These are phyloP conservation scores for Aspergillus unguis DNA, from an alignment of 2,329 filamentous ascomycete species.

Conservation along the genomic window DNA sequence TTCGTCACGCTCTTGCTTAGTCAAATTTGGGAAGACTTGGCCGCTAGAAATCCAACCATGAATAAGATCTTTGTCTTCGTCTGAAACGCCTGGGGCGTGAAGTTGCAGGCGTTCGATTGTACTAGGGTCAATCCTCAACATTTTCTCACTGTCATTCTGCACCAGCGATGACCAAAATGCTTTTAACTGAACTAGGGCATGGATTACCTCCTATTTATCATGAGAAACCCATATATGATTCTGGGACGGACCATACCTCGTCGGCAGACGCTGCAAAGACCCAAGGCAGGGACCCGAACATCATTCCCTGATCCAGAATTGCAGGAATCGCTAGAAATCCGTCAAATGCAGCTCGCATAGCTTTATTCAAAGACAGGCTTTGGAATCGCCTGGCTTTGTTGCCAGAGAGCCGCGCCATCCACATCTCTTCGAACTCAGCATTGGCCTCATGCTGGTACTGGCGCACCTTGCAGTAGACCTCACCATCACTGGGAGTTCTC, in stretches of 20 bases:
- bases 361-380: slow-evolving; percentile 11
- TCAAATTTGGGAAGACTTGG: slow-evolving; percentile 17
- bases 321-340: slow-evolving; percentile 13
- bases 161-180: slow-evolving; percentile 24
- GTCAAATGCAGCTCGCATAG: slow-evolving; percentile 9
- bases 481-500: background rate
- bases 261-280: slow-evolving; percentile 12
- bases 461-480: background rate
- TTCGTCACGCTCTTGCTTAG: slow-evolving; percentile 11
- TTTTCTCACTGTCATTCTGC: slow-evolving; percentile 9
- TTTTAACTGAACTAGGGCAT: slow-evolving; percentile 17
- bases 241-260: background rate
- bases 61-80: slow-evolving; percentile 11
- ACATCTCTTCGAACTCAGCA: background rate
- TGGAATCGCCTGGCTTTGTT: slow-evolving; percentile 11
- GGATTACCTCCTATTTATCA: slow-evolving; percentile 19
- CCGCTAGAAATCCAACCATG: slow-evolving; percentile 17
- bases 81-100: slow-evolving; percentile 16
- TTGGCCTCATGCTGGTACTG: background rate
- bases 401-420: slow-evolving; percentile 9
- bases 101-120: slow-evolving; percentile 20
- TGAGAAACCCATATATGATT: background rate
- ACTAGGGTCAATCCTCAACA: slow-evolving; percentile 21
- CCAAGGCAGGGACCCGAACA: slow-evolving; percentile 16
- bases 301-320: slow-evolving; percentile 13